Percentiles rank a stretch among this genome's conserved stretches.
phyloP scores from a whole-genome alignment of 2,329 filamentous ascomycete species.

The Aureobasidium pullulans region DNA sequence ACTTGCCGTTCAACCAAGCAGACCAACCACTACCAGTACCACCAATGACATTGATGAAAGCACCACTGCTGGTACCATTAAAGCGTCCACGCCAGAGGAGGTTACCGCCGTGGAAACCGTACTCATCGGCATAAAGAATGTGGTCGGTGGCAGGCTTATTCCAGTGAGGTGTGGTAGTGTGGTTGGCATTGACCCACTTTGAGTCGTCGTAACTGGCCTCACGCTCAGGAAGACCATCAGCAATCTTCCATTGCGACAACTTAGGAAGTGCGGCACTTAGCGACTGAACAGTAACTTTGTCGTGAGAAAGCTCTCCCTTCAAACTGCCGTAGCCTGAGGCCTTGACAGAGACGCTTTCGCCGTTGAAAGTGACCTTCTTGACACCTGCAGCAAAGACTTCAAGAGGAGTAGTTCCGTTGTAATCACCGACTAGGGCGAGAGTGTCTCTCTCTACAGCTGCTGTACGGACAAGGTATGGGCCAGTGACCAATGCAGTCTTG shows the following conservation, averaged over 20 bases:
- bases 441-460: slow-evolving; percentile 30
- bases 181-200: slow-evolving; percentile 36
- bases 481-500: slow-evolving; percentile 29
- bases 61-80: slow-evolving; percentile 30
- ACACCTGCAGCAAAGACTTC: slow-evolving; percentile 35
- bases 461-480: slow-evolving; percentile 34
- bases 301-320: slow-evolving; percentile 24
- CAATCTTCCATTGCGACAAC: slow-evolving; percentile 40
- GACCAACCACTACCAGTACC: slow-evolving; percentile 49
- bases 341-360: slow-evolving; percentile 23
- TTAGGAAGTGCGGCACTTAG: slow-evolving; percentile 29
- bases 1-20: slow-evolving; percentile 51
- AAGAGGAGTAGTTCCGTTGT: slow-evolving; percentile 28
- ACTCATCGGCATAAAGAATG: slow-evolving; percentile 35
- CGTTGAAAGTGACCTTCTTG: slow-evolving; percentile 32
- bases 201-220: slow-evolving; percentile 36
- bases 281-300: slow-evolving; percentile 19
- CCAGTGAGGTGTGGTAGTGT: slow-evolving; percentile 29
- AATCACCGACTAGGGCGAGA: slow-evolving; percentile 29
- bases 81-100: slow-evolving; percentile 37
- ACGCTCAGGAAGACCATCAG: slow-evolving; percentile 45
- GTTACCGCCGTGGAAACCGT: slow-evolving; percentile 36
- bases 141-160: slow-evolving; percentile 31
- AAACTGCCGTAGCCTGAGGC: slow-evolving; percentile 31
- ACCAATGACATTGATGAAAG: slow-evolving; percentile 43